phyloP scores from a whole-genome alignment of 129 eudicot genomes.

The Chrysanthemum lavandulifolium region DNA sequence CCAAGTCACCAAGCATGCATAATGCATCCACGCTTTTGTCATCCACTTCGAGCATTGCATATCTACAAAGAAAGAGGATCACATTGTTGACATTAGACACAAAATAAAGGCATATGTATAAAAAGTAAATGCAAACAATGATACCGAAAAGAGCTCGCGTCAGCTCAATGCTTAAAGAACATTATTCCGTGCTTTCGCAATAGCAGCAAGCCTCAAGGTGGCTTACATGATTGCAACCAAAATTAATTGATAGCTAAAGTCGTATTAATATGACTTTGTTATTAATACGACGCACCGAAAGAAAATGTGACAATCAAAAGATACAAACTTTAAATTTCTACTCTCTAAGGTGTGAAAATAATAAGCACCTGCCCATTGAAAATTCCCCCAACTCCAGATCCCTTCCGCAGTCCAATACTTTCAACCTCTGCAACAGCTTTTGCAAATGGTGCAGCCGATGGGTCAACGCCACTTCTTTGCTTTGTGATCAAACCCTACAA shows the following conservation, averaged over 20 bases:
- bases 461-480: slow-evolving; percentile 76
- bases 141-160: slow-evolving; percentile 19
- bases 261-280: slow-evolving; percentile 14
- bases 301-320: background rate
- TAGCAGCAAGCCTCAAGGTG: too few relatives aligned
- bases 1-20: too few relatives aligned
- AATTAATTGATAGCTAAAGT: too few relatives aligned
- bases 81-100: too few relatives aligned
- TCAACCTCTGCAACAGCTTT: slow-evolving; percentile 54
- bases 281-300: background rate
- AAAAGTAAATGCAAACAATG: background rate
- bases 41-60: slow-evolving; percentile 71
- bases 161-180: slow-evolving; percentile 78
- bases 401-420: slow-evolving; percentile 75
- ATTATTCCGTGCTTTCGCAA: slow-evolving; percentile 83
- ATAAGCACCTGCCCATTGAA: slow-evolving; percentile 83
- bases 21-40: slow-evolving; percentile 44
- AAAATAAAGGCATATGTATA: background rate
- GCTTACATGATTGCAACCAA: too few relatives aligned
- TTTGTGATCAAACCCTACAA: slow-evolving; percentile 91
- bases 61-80: slow-evolving; percentile 46
- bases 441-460: slow-evolving; percentile 90
- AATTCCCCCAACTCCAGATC: slow-evolving; percentile 99
- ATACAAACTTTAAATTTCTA: background rate
- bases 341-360: background rate